These are phyloP conservation scores for Vitis cinerea DNA, from an alignment of 164 flowering plant species.

Conservation along the genomic window DNA sequence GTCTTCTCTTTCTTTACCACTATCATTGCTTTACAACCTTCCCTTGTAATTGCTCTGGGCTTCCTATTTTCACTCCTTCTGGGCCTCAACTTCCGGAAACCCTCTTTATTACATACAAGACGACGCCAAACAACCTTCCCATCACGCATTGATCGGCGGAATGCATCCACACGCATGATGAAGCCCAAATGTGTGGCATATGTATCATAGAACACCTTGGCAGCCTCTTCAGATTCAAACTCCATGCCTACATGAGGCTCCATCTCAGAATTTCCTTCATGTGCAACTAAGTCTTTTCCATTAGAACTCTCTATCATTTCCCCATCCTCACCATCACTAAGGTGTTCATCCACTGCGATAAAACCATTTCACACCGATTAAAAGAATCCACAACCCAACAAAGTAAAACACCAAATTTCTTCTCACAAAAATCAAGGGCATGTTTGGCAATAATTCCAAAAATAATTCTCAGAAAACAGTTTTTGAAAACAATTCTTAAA, in stretches of 20 bases:
- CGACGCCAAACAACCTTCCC: conserved; percentile 44
- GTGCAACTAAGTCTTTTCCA: conserved; percentile 14
- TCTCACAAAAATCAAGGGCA: no score
- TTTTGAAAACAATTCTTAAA: no score
- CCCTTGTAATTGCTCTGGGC: conserved; percentile 44
- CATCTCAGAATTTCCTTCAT: conserved; percentile 10
- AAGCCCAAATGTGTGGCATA: conserved; percentile 42
- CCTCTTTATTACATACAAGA: conserved; percentile 47
- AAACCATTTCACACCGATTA: neutral
- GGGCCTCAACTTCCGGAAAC: conserved; percentile 29
- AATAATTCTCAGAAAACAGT: no score
- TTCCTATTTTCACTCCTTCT: conserved; percentile 28
- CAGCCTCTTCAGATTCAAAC: conserved; percentile 43
- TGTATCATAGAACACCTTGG: conserved; percentile 30
- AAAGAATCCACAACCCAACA: neutral
- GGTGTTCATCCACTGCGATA: conserved; percentile 26
- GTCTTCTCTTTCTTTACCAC: conserved; percentile 30
- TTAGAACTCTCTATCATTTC: conserved; percentile 21
- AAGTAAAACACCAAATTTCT: neutral
- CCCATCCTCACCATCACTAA: conserved; percentile 7
- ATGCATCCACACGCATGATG: conserved; percentile 35
- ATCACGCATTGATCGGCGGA: conserved; percentile 40
- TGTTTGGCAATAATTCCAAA: no score
- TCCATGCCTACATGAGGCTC: conserved; percentile 41
- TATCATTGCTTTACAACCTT: conserved; percentile 48